Percentiles rank a stretch among this genome's conserved stretches.
Conservation (phyloP, 306 rosid species). For the Hylodesmum podocarpum region DNA sequence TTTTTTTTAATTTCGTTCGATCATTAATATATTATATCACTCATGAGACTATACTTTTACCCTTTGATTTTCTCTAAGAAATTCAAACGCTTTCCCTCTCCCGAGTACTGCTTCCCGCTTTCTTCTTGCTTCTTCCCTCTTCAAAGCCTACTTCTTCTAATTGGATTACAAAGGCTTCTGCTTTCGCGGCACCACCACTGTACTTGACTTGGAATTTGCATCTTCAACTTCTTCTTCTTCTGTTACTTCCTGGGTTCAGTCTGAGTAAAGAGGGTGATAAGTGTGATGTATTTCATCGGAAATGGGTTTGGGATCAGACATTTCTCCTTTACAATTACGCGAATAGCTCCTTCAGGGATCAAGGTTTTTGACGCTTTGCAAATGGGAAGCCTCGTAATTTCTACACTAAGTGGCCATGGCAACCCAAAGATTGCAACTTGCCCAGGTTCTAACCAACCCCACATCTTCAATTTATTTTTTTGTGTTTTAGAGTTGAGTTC, state of each 20-base stretch:
- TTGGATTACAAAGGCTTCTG: constrained; percentile 48
- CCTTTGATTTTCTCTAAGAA: constrained; percentile 53
- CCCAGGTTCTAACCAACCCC: constrained; percentile 57
- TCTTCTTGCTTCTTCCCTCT: constrained; percentile 50
- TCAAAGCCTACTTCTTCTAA: constrained; percentile 57
- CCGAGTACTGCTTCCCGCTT: constrained; percentile 56
- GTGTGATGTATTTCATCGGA: constrained; percentile 75
- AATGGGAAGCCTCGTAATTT: constrained; percentile 69
- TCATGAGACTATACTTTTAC: too few species aligned
- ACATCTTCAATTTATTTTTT: neutral
- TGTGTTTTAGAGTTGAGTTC: neutral
- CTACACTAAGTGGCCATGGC: constrained; percentile 93
- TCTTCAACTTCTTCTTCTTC: neutral
- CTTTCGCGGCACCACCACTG: constrained; percentile 29
- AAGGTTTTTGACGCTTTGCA: constrained; percentile 74
- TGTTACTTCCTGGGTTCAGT: constrained; percentile 28
- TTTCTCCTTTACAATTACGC: constrained; percentile 71
- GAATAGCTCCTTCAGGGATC: constrained; percentile 66
- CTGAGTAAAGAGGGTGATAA: constrained; percentile 46
- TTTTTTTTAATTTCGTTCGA: too few species aligned
- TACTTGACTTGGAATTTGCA: constrained; percentile 29
- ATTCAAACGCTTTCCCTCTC: constrained; percentile 59
- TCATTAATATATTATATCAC: too few species aligned
- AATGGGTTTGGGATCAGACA: constrained; percentile 89
- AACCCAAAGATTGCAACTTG: constrained; percentile 75